Evolutionary conservation across 768 basidiomycete species (phyloP).

Genomic region (Dictyophora rubrovolvata): DNA sequence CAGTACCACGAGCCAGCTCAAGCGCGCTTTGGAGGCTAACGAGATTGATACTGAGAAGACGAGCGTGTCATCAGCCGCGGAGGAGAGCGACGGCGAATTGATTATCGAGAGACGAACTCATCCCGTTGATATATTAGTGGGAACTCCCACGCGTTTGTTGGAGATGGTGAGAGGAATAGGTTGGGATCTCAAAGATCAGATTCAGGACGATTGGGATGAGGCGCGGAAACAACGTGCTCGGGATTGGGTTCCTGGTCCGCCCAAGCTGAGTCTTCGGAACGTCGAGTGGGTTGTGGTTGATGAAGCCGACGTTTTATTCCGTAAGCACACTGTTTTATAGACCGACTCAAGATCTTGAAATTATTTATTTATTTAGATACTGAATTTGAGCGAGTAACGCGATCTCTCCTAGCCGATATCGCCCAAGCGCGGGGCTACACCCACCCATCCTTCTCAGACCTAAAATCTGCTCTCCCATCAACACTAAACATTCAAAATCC

Average conservation of each 20-base stretch:
- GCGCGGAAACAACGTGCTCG: constrained; percentile 18
- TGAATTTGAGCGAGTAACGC: constrained; percentile 72
- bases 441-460: constrained; percentile 23
- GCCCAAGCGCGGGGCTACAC: constrained; percentile 46
- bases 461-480: constrained; percentile 13
- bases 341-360: background rate
- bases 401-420: constrained; percentile 60
- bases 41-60: constrained; percentile 13
- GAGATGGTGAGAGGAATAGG: constrained; percentile 47
- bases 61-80: constrained; percentile 5
- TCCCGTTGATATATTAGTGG: constrained; percentile 48
- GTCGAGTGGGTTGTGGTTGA: constrained; percentile 88
- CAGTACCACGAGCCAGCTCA: constrained; percentile 42
- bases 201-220: constrained; percentile 15
- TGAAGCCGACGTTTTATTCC: constrained; percentile 85
- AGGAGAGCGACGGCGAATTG: constrained; percentile 15
- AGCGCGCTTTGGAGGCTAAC: constrained; percentile 21
- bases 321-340: constrained; percentile 31
- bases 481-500: constrained; percentile 11
- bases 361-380: constrained; percentile 38
- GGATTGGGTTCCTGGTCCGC: constrained; percentile 19
- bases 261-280: constrained; percentile 52
- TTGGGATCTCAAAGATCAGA: constrained; percentile 32
- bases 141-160: constrained; percentile 54
- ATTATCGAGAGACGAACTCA: constrained; percentile 15